These are phyloP conservation scores for Skeletonema grethae DNA, from an alignment of 108 stramenopile genomes.

Conservation along the genomic window DNA sequence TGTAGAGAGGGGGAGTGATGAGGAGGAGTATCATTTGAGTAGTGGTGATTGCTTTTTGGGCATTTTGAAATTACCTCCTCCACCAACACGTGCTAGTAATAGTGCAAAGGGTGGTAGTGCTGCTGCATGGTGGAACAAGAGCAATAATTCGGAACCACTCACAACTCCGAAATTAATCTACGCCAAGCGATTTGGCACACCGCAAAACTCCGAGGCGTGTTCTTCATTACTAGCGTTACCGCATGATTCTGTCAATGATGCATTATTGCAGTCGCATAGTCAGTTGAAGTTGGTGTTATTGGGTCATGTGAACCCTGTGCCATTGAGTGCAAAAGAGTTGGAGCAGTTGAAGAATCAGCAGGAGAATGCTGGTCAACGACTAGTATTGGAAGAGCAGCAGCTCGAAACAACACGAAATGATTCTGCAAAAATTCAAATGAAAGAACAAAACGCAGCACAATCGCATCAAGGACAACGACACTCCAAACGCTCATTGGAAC, in stretches of 20 bases:
- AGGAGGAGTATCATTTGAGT: conserved; percentile 25
- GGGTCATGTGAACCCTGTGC: conserved; percentile 45
- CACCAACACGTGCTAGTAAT: too few species aligned
- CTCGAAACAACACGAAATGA: not conserved
- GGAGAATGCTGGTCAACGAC: not conserved
- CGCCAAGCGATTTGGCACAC: conserved; percentile 29
- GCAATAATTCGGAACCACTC: not conserved
- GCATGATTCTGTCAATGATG: conserved; percentile 17
- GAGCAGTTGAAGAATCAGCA: not conserved
- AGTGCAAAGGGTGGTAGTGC: not conserved
- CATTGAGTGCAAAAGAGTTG: conserved; percentile 23
- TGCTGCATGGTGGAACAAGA: conserved; percentile 1
- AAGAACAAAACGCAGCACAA: not conserved
- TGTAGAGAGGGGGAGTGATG: not conserved
- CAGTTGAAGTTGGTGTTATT: conserved; percentile 39
- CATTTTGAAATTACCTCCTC: conserved; percentile 31
- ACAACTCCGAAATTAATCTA: not conserved
- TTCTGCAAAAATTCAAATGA: too few species aligned
- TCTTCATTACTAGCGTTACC: conserved; percentile 22
- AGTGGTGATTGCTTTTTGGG: conserved; percentile 40
- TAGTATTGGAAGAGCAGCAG: not conserved
- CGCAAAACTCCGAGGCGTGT: conserved; percentile 36
- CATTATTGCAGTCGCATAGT: conserved; percentile 15
- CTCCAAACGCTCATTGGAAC: not conserved
- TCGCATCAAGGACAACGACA: not conserved